Evolutionary conservation across 202 grass and related monocot species (phyloP), one percentile per base, ranked within the genome.

Genomic region (Schoenoplectus triqueter): DNA sequence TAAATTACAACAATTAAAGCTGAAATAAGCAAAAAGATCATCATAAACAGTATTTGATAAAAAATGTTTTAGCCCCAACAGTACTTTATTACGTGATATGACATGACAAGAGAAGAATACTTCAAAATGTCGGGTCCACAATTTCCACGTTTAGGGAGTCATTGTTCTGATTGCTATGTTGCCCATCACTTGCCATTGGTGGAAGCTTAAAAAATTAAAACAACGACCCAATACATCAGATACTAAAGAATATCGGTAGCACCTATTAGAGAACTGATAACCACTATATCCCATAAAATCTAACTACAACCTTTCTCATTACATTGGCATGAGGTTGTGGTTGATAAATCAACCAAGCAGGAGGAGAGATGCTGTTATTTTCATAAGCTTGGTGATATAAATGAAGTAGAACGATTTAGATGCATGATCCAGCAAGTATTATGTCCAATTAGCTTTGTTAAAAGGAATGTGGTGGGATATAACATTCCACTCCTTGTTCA

Each of bases 151-250:
- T 56, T 18, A 76, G 49, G 10, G 72, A 76, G 20, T 19, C 20
- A 39, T 7, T 2, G 1, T 31, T 20, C 21, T 76, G 72, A 76
- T 76, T 76, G n/a, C 10, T 20, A 55, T 10, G 49, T 40, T 10
- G 10, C 49, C 49, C 72, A 3, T 76, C 55, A 1, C 48, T 76
- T 76, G 20, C 20, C 19, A 7, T 54, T 15, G 19, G 72, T 39
- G 72, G 72, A 54, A 76, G 18, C 72, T 76, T 54, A 31, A 55
- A 40, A 75, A 52, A 55, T 22, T 13, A 76, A 31, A 76, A 56
- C 46, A 49, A 17, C 17, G 49, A 73, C 42, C 44, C 10, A 54
- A 74, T 74, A 74, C 17, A 55, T 55, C 19, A 40, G 72, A 56
- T 22, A 74, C 48, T 52, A 14, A 51, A 73, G 47, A 74, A 74